These are phyloP conservation scores for Macrophomina phaseolina DNA, from an alignment of 2,329 filamentous ascomycete genomes.

Conservation along the genomic window DNA sequence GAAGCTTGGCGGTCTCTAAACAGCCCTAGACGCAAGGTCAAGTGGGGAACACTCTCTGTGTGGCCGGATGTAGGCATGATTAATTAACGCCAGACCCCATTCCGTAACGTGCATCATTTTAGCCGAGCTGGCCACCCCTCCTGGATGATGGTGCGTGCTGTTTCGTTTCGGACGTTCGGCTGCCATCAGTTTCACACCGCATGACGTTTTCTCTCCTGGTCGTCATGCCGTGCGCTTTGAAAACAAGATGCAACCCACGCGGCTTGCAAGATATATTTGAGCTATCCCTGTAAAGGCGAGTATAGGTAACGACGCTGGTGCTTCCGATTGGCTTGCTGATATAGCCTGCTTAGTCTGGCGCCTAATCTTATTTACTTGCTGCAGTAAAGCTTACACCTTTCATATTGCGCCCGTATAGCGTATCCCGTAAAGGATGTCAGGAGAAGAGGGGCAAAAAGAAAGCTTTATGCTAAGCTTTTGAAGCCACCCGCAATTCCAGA, in stretches of 20 bases:
- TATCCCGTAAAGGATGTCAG: neutral
- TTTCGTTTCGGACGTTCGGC: conserved; percentile 15
- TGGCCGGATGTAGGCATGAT: neutral
- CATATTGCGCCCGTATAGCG: neutral
- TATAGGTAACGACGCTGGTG: neutral
- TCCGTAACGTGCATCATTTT: conserved; percentile 3
- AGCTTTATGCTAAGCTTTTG: conserved; percentile 17
- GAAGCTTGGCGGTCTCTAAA: conserved; percentile 15
- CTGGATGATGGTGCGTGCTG: neutral
- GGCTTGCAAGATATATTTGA: neutral
- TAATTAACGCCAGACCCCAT: conserved; percentile 16
- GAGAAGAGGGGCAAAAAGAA: neutral
- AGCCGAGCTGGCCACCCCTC: conserved; percentile 5
- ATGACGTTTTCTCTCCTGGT: conserved; percentile 4
- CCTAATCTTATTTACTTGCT: neutral
- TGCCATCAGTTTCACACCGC: conserved; percentile 5
- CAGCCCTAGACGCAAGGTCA: conserved; percentile 1
- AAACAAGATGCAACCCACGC: neutral
- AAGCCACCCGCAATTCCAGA: neutral
- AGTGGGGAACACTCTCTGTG: neutral
- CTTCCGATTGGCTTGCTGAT: neutral
- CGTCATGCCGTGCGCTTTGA: neutral
- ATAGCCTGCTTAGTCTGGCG: no score
- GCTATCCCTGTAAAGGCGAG: neutral
- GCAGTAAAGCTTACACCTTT: neutral